Evolutionary conservation across 768 basidiomycete genomes (phyloP), one percentile per base, ranked within the genome.

Genomic region (Lepiota venenata): DNA sequence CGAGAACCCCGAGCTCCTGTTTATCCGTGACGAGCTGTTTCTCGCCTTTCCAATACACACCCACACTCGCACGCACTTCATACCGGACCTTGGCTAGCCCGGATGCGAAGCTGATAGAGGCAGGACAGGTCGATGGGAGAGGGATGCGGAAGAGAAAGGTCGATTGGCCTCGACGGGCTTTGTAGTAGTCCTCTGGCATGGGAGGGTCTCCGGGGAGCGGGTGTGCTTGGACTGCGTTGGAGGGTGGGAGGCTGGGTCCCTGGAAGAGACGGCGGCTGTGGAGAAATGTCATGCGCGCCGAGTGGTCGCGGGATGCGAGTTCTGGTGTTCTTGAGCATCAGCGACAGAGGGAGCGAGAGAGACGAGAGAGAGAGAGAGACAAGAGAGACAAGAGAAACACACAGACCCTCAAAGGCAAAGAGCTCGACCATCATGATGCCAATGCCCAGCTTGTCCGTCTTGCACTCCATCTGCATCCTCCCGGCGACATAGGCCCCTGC

Each of bases 91-190:
- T 74, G 0, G 88, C 91, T 1, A 88, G 74, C 2, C 84, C 84
- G 3, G 78, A 75, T 10, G 84, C 87, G 56, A 93, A 91, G 55
- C 71, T 74, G 54, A 91, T 83, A 0, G 89, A 82, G 0, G 87
- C 79, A 0, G 91, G 91, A 0, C 83, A 83, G 0, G 84, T 76
- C 5, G 70, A 56, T 2, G 89, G 90, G 4, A 91, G 60, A 7
- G 85, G 86, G 46, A 93, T 80, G n/a, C 78, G 81, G 67, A 92
- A 93, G 47, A 90, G 76, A 69, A 93, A 93, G 0, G 86, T 88
- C 0, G 89, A 88, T 35, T 76, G 73, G 0, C 91, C 91, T 41
- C 83, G 80, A n/a, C 85, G 82, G 6, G 89, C 91, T 55, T 82
- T 82, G 64, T 84, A 76, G 63, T 91, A 85, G 48, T 83, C 69